Conservation (phyloP, 2,329 filamentous ascomycete genomes). For the Monosporascus sp. region DNA sequence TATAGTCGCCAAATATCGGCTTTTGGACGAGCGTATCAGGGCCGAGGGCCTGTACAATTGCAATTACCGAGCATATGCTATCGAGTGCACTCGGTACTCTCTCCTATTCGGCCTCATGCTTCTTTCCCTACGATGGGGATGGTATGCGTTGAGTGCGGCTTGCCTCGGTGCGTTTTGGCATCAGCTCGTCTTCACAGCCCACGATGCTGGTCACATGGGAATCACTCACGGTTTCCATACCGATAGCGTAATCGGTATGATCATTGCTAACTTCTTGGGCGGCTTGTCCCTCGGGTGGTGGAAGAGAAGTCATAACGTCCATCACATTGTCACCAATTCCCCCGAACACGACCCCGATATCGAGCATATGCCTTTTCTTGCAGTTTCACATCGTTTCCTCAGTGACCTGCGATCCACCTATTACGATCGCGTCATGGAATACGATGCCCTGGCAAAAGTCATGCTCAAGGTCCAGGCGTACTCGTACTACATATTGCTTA, state of each 20-base stretch:
- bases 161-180: conserved; percentile 87
- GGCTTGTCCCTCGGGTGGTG: conserved; percentile 93
- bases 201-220: conserved; percentile 95
- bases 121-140: conserved; percentile 54
- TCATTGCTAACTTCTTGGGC: conserved; percentile 84
- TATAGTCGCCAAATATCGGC: conserved; percentile 78
- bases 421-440: conserved; percentile 75
- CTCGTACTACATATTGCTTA: conserved; percentile 76
- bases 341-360: conserved; percentile 97
- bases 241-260: conserved; percentile 81
- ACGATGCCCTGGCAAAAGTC: conserved; percentile 67
- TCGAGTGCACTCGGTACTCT: conserved; percentile 69
- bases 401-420: conserved; percentile 70
- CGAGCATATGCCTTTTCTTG: conserved; percentile 83
- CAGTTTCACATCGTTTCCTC: conserved; percentile 77
- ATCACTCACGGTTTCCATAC: conserved; percentile 86
- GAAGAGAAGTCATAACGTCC: conserved; percentile 94
- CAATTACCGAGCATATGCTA: conserved; percentile 73
- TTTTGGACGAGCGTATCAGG: conserved; percentile 64
- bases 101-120: conserved; percentile 60
- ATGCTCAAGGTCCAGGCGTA: conserved; percentile 72
- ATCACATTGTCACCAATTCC: conserved; percentile 93
- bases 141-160: conserved; percentile 65
- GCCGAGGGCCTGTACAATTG: conserved; percentile 77
- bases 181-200: conserved; percentile 86